Base-by-base conservation (phyloP, 768 basidiomycete species). In the Agaricus subrufescens region DNA sequence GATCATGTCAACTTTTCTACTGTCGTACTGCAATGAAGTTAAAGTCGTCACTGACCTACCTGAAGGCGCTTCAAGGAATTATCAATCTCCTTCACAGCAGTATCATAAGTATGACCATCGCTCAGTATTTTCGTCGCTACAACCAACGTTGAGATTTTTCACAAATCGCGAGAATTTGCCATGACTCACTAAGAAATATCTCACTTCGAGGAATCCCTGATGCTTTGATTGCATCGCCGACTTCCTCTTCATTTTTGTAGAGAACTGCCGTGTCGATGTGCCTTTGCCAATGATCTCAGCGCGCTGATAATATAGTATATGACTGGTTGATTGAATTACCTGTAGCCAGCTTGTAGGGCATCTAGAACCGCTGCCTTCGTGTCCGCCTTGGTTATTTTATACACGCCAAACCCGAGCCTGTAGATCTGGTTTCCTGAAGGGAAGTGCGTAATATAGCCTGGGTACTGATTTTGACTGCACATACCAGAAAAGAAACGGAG, bases 401-500 rank as follows among this genome's bases (percentile, higher is more conserved):
- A 59, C n/a, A 62, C 61, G 1, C 60, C 61, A 27, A 62, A 47
- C 3, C 61, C 61, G 4, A 62, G 52, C 7, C 50, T 48, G 7
- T 58, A 58, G 38, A 62, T 62, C 9, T 57, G 43, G 38, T 45
- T 51, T 44, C 61, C 61, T 58, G 27, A 10, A 5, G 30, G 27
- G 30, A 19, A 15, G 30, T n/a, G 26, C 26, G 29, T 47, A 9
- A 40, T 51, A n/a, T 47, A 11, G 7, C 14, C 9, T 27, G 30
- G 1, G 54, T 12, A 42, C n/a, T 5, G 5, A 15, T 15, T 3
- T 42, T 42, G n/a, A 15, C 19, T 10, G 15, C 40, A 42, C 60
- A 9, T 34, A 67, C 67, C 66, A 7, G 67, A 64, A 11, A 65
- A 65, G 46, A 68, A 63, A 15, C 61, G 62, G 11, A 59, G 54